Percentiles rank a stretch among this genome's conserved stretches.
Conservation (phyloP, 139 green algal species). For the Chlamydomonas sp. region DNA sequence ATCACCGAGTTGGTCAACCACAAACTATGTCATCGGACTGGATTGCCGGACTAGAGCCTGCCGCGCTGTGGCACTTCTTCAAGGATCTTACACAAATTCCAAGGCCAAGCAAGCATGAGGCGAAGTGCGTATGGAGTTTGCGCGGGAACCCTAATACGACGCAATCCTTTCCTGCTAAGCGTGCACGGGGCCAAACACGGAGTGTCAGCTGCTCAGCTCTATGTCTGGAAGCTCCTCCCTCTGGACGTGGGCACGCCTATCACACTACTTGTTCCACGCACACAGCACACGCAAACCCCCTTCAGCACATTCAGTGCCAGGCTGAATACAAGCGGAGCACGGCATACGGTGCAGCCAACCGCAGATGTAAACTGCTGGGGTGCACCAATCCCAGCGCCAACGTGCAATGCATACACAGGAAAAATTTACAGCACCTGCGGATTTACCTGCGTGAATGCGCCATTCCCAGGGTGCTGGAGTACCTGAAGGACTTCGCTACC, state of each 20-base stretch:
- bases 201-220: no score
- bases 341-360: no score
- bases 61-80: slow-evolving; percentile 18
- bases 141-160: not conserved
- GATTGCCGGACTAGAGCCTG: slow-evolving; percentile 1
- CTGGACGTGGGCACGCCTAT: no score
- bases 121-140: slow-evolving; percentile 39
- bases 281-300: no score
- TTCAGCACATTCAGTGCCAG: no score
- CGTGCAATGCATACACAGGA: no score
- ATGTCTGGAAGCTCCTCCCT: no score
- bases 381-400: not conserved
- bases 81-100: slow-evolving; percentile 54
- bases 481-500: slow-evolving; percentile 72
- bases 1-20: not conserved
- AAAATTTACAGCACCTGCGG: not conserved
- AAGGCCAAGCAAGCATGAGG: slow-evolving; percentile 72
- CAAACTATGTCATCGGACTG: not conserved
- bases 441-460: not conserved
- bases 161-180: not conserved
- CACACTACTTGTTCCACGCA: no score
- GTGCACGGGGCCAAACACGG: not conserved
- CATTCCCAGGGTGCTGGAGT: slow-evolving; percentile 66
- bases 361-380: no score
- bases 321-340: no score